phyloP scores from a whole-genome alignment of 768 basidiomycete genomes.

The Gymnopilus dilepis region DNA sequence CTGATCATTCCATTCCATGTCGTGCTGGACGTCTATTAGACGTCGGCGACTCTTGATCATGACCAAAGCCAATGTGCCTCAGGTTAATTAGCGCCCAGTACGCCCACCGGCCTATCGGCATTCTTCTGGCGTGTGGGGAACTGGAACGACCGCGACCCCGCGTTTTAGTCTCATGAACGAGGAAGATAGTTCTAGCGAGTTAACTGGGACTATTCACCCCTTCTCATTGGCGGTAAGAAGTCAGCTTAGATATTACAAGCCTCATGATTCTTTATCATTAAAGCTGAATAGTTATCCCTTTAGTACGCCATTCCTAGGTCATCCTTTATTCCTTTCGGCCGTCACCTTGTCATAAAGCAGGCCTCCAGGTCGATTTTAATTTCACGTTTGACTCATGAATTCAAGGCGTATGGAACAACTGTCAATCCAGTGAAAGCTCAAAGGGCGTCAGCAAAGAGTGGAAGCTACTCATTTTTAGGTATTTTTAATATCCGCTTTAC shows the following conservation, averaged over 20 bases:
- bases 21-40: neutral
- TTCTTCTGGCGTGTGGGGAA: neutral
- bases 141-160: neutral
- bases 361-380: neutral
- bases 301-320: neutral
- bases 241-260: neutral
- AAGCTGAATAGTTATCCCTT: neutral
- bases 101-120: neutral
- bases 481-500: conserved; percentile 2
- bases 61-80: neutral
- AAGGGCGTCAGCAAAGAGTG: conserved; percentile 1
- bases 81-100: conserved; percentile 2
- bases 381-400: neutral
- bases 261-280: neutral
- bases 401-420: neutral
- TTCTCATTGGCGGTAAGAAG: neutral
- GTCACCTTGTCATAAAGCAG: neutral
- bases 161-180: neutral
- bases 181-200: neutral
- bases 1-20: neutral
- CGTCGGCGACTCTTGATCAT: neutral
- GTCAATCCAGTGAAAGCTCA: neutral
- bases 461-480: conserved; percentile 2
- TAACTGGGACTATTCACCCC: neutral
- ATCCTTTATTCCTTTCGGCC: neutral